Conservation (phyloP, 2,329 filamentous ascomycete species). For the Fonsecaea multimorphosa region DNA sequence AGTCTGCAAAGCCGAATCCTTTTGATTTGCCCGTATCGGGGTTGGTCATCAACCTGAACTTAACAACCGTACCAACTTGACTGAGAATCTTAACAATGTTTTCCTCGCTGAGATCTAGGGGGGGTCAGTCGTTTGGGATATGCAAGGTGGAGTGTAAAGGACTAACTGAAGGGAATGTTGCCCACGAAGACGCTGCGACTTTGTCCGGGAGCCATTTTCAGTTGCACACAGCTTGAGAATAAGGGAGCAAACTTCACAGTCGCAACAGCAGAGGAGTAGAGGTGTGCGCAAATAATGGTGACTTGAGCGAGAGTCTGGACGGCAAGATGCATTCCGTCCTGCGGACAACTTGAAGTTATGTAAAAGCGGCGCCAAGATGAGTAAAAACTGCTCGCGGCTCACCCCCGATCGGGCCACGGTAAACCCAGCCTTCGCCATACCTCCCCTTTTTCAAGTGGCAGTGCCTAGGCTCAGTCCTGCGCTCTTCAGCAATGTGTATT, state of each 20-base stretch:
- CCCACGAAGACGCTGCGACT: conserved; percentile 56
- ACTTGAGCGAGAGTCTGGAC: not conserved
- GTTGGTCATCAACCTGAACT: conserved; percentile 93
- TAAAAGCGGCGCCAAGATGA: conserved; percentile 12
- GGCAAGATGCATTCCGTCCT: not conserved
- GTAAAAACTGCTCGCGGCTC: too few relatives aligned
- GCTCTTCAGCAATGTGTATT: too few relatives aligned
- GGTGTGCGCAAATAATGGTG: not conserved
- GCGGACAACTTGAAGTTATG: not conserved
- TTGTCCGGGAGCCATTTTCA: conserved; percentile 51
- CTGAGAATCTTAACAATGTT: conserved; percentile 94
- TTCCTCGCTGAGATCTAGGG: conserved; percentile 88
- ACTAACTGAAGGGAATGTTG: conserved; percentile 73
- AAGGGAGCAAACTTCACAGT: not conserved
- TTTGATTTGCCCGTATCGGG: conserved; percentile 93
- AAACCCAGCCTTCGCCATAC: too few relatives aligned
- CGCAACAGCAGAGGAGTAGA: not conserved
- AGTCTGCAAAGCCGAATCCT: conserved; percentile 96
- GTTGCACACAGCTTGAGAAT: not conserved
- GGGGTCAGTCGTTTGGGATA: conserved; percentile 21
- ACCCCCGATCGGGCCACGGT: too few relatives aligned
- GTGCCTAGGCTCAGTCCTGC: too few relatives aligned
- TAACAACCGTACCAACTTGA: conserved; percentile 85
- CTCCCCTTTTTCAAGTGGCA: too few relatives aligned
- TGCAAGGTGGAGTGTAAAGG: conserved; percentile 53